phyloP scores from a whole-genome alignment of 306 rosid species.

The Fragaria vesca region DNA sequence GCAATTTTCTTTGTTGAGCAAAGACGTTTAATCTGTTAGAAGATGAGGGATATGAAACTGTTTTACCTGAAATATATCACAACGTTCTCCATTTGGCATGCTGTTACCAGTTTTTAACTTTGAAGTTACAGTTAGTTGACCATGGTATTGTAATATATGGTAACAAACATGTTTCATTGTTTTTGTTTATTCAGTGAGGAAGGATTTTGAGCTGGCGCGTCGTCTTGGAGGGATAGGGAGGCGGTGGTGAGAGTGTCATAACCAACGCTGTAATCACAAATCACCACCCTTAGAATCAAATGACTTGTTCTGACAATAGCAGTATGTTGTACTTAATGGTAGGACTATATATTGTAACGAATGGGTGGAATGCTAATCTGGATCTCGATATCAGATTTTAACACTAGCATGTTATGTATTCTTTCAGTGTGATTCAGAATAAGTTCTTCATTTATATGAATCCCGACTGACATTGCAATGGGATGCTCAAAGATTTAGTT shows the following conservation, averaged over 20 bases:
- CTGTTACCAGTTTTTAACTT: background rate
- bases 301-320: slow-evolving; percentile 17
- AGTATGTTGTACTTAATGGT: slow-evolving; percentile 4
- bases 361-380: background rate
- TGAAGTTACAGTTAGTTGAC: background rate
- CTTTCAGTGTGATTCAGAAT: background rate
- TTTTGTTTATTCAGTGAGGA: slow-evolving; percentile 60
- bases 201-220: slow-evolving; percentile 89
- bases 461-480: background rate
- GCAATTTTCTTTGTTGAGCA: background rate
- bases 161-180: slow-evolving; percentile 10
- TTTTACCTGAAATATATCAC: background rate
- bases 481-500: background rate
- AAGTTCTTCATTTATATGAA: background rate
- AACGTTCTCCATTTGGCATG: background rate
- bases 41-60: background rate
- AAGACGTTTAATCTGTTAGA: background rate
- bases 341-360: background rate
- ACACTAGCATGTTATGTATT: background rate
- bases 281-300: slow-evolving; percentile 10
- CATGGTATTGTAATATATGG: background rate
- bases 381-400: background rate
- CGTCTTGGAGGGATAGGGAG: slow-evolving; percentile 67
- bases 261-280: slow-evolving; percentile 3
- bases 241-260: slow-evolving; percentile 53